These are phyloP conservation scores for Chaetomidium leptoderma DNA, from an alignment of 495 filamentous ascomycete species.

Conservation along the genomic window DNA sequence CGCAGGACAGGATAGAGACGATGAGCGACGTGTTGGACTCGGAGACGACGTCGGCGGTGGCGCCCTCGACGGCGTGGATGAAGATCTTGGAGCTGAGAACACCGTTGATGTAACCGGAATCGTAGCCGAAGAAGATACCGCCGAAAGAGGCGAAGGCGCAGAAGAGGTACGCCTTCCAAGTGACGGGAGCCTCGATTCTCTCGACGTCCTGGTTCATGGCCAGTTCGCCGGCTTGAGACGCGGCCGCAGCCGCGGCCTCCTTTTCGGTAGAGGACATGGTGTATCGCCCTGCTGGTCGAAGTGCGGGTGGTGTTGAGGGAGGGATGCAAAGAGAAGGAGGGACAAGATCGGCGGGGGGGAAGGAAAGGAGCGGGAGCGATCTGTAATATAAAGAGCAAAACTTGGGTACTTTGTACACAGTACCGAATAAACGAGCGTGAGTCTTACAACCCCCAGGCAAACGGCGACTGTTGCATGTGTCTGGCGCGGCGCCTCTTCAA, in stretches of 20 bases:
- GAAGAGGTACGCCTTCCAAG: conserved; percentile 62
- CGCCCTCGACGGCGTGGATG: conserved; percentile 42
- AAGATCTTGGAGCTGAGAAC: conserved; percentile 53
- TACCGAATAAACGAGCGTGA: conserved; percentile 1
- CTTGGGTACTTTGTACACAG: too few relatives aligned
- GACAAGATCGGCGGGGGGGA: conserved; percentile 11
- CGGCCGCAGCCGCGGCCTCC: conserved; percentile 17
- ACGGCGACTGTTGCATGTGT: conserved; percentile 18
- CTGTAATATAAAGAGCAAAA: neutral
- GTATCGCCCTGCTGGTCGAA: conserved; percentile 1
- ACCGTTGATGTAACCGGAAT: conserved; percentile 61
- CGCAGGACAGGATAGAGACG: conserved; percentile 67
- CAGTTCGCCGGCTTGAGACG: conserved; percentile 20
- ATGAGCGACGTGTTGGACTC: conserved; percentile 55
- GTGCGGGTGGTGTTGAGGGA: conserved; percentile 1
- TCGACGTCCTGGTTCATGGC: conserved; percentile 38
- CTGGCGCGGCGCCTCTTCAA: neutral
- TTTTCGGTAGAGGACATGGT: conserved; percentile 28
- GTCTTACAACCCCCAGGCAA: neutral
- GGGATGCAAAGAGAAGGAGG: neutral
- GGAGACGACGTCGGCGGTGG: conserved; percentile 23
- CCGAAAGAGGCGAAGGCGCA: conserved; percentile 67
- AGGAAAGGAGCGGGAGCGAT: neutral
- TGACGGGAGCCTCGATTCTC: conserved; percentile 62
- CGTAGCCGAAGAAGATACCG: conserved; percentile 65